Percentiles rank a stretch among this genome's conserved stretches.
Conservation (phyloP, 257 asterid genomes). For the Agastache rugosa region DNA sequence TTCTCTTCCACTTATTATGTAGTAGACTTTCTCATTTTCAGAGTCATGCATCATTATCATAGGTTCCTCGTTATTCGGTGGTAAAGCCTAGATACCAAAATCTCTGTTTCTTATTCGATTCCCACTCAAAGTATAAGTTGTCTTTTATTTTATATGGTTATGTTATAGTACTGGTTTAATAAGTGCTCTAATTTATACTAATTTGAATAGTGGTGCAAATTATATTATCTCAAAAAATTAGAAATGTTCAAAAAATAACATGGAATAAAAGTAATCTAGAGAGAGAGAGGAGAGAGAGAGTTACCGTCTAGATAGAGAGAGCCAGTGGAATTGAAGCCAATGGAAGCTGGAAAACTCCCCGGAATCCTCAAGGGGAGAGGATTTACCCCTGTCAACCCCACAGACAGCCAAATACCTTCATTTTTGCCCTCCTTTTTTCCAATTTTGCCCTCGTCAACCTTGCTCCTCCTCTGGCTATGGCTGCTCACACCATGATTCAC, state of each 20-base stretch:
- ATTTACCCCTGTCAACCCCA: conserved; percentile 68
- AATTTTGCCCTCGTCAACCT: conserved; percentile 38
- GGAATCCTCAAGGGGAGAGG: conserved; percentile 62
- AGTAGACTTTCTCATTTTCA: conserved; percentile 20
- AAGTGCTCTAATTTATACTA: no score
- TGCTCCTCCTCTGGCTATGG: conserved; percentile 45
- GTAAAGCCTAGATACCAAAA: no score
- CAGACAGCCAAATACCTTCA: conserved; percentile 43
- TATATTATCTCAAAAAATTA: no score
- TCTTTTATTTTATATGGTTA: no score
- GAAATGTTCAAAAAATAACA: background rate
- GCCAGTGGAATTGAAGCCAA: conserved; percentile 82
- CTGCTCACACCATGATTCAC: conserved; percentile 29
- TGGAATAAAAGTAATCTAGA: conserved; percentile 4
- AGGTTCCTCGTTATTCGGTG: no score
- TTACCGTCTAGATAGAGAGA: conserved; percentile 83
- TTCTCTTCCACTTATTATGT: background rate
- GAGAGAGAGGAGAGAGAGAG: background rate
- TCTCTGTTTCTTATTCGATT: no score
- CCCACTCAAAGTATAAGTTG: no score
- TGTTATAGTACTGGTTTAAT: no score
- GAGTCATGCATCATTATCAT: background rate
- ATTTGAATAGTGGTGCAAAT: no score
- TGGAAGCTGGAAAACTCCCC: conserved; percentile 70
- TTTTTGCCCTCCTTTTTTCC: conserved; percentile 39